Evolutionary conservation across 2,329 filamentous ascomycete species (phyloP).

Genomic region (Trichoderma sp.): DNA sequence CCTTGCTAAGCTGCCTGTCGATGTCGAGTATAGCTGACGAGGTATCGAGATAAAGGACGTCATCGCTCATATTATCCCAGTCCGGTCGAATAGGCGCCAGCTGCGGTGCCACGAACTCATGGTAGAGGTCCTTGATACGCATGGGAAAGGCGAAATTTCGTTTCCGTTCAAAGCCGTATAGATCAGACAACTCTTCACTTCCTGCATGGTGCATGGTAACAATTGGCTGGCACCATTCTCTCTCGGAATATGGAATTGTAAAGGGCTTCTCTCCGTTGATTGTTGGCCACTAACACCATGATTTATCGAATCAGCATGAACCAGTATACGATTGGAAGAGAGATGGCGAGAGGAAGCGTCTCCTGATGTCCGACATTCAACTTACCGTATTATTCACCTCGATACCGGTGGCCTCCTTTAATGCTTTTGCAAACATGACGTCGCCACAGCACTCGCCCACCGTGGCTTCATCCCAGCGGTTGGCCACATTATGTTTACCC

Average conservation of each 20-base stretch:
- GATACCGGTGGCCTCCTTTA: slow-evolving; percentile 47
- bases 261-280: slow-evolving; percentile 58
- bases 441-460: slow-evolving; percentile 53
- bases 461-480: slow-evolving; percentile 47
- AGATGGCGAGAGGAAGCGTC: neutral
- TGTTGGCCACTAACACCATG: slow-evolving; percentile 47
- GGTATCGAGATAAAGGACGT: slow-evolving; percentile 44
- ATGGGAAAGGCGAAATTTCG: slow-evolving; percentile 39
- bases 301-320: neutral
- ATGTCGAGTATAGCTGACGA: slow-evolving; percentile 32
- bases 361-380: slow-evolving; percentile 10
- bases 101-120: slow-evolving; percentile 46
- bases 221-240: slow-evolving; percentile 58
- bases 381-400: slow-evolving; percentile 45
- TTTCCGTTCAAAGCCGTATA: slow-evolving; percentile 54
- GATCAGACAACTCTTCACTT: slow-evolving; percentile 50
- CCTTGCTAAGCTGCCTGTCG: slow-evolving; percentile 34
- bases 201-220: slow-evolving; percentile 58
- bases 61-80: slow-evolving; percentile 57
- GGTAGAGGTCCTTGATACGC: slow-evolving; percentile 50
- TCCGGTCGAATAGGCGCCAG: slow-evolving; percentile 43
- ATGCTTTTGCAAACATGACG: slow-evolving; percentile 47
- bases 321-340: neutral
- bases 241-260: slow-evolving; percentile 48
- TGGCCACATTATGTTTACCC: slow-evolving; percentile 45